Evolutionary conservation across 2,329 filamentous ascomycete genomes (phyloP), one percentile per base, ranked within the genome.

Genomic region (Aspergillus sp.): DNA sequence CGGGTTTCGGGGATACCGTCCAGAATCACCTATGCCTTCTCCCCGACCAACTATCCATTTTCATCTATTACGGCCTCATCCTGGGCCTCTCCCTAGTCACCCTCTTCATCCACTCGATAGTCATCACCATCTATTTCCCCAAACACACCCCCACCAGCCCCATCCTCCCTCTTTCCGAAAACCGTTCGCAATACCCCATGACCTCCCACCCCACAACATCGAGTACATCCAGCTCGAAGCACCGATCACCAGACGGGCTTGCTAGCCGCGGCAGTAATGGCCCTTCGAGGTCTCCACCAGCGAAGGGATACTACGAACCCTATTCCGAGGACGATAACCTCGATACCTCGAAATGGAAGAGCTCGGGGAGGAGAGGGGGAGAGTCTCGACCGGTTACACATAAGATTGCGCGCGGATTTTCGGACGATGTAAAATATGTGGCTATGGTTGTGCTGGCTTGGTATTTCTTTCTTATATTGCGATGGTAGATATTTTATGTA

Each of bases 1-100:
- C 51, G 5, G 47, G 51, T 2, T 48, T 58, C 0, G 53, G 51
- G 2, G 49, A 61, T 1, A 96, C 91, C 0, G 68, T 95, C 4
- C 88, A 97, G 67, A 93, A 88, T 1, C 88, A 94, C 51, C 78
- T 97, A 2, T 98, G 93, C 61, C 78, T 98, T 2, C 75, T 97
- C 7, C 93, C 93, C 0, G 89, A 91, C 64, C 90, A 96, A 65
- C 73, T 96, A 8, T 78, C 79, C 39, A 90, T 90, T 6, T 95
- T 91, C 66, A 81, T 93, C 48, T 78, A 80, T 44, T 98, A 98
- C 61, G 80, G 75, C 30, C 70, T 77, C 27, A 73, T 93, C 11
- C 71, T 85, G 1, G 73, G 61, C 7, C 45, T 81, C 33, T 82
- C 78, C 1, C 43, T 82, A 0, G 11, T 70, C 12, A 43, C 74